These are phyloP conservation scores for Phytophthora megakarya DNA, from an alignment of 352 stramenopile species.

Conservation along the genomic window DNA sequence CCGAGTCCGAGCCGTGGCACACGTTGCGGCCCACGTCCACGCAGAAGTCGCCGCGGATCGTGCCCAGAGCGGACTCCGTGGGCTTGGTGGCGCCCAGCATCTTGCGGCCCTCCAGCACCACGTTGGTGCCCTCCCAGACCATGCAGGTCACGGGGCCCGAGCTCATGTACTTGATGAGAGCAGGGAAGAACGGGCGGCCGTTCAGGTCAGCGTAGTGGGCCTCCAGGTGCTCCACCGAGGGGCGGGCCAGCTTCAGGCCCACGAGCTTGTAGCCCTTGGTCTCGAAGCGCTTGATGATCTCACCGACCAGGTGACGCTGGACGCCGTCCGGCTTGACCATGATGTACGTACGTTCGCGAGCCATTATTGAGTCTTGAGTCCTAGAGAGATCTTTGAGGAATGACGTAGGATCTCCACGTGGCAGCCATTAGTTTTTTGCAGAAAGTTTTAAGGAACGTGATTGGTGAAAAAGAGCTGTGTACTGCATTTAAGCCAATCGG, in stretches of 20 bases:
- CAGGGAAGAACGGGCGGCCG: constrained; percentile 92
- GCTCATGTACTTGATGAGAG: constrained; percentile 91
- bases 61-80: constrained; percentile 90
- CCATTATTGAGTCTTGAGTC: constrained; percentile 58
- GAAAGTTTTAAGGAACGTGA: not conserved
- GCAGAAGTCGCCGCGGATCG: constrained; percentile 95
- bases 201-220: constrained; percentile 94
- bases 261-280: constrained; percentile 97
- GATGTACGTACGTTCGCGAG: constrained; percentile 95
- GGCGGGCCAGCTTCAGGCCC: constrained; percentile 94
- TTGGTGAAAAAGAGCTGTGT: not conserved
- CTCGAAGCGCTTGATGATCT: constrained; percentile 96
- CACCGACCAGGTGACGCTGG: constrained; percentile 92
- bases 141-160: constrained; percentile 96
- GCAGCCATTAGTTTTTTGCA: constrained; percentile 12
- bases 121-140: constrained; percentile 93
- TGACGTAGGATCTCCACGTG: constrained; percentile 15
- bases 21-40: constrained; percentile 92
- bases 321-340: constrained; percentile 96
- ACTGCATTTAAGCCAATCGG: constrained; percentile 15
- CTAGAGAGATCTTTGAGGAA: constrained; percentile 34
- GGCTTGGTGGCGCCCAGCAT: constrained; percentile 96
- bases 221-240: constrained; percentile 89
- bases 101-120: constrained; percentile 94
- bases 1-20: constrained; percentile 94